These are phyloP conservation scores for Flaveria ramosissima DNA, from an alignment of 129 eudicot species.

Conservation along the genomic window DNA sequence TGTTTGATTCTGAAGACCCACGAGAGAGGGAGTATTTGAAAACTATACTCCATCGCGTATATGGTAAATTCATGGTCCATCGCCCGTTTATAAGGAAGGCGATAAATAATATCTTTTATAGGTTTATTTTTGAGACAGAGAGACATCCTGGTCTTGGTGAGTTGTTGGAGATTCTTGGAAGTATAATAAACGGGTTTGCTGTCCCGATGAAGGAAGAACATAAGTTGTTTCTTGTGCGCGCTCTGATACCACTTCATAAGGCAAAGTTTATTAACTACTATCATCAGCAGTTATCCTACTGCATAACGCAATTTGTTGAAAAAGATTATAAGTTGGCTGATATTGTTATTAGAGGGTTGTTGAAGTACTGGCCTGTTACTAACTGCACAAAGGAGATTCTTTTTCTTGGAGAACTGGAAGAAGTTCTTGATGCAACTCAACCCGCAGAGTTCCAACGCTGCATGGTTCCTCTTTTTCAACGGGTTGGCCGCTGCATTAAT, in stretches of 20 bases:
- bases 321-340: conserved; percentile 64
- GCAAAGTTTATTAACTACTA: conserved; percentile 52
- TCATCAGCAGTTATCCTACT: conserved; percentile 65
- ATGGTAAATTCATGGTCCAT: conserved; percentile 73
- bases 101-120: conserved; percentile 55
- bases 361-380: conserved; percentile 70
- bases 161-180: conserved; percentile 68
- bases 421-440: conserved; percentile 60
- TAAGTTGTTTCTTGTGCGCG: conserved; percentile 56
- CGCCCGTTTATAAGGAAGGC: conserved; percentile 70
- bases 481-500: conserved; percentile 54
- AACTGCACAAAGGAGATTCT: conserved; percentile 69
- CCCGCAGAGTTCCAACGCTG: conserved; percentile 55
- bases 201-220: conserved; percentile 71
- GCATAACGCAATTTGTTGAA: conserved; percentile 63
- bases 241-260: conserved; percentile 62
- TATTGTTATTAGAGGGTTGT: conserved; percentile 54
- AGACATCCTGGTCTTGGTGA: conserved; percentile 61
- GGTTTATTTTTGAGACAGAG: conserved; percentile 64
- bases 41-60: conserved; percentile 62
- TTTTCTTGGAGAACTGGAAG: conserved; percentile 66
- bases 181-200: conserved; percentile 68
- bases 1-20: conserved; percentile 64
- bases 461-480: conserved; percentile 64
- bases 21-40: conserved; percentile 61